Evolutionary conservation across 164 flowering plant genomes (phyloP).

Genomic region (Vitis rotundifolia): DNA sequence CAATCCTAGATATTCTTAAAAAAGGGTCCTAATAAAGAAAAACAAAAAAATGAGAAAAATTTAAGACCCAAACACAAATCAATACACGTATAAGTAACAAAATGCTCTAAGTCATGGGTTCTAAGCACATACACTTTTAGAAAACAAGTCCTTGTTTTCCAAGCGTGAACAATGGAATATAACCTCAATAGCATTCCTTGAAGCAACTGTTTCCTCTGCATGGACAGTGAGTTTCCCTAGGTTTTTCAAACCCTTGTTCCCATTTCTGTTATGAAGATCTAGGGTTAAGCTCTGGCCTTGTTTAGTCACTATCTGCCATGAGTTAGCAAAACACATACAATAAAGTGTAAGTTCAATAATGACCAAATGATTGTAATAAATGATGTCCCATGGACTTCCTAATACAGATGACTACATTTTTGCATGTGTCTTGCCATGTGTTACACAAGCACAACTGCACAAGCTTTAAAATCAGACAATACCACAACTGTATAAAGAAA

Average conservation of each 20-base stretch:
- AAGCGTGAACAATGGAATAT: constrained; percentile 58
- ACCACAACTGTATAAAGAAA: background rate
- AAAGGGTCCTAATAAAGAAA: constrained; percentile 71
- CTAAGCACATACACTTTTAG: constrained; percentile 72
- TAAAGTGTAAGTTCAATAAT: background rate
- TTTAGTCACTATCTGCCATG: constrained; percentile 65
- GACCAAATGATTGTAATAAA: background rate
- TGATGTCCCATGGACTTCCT: too few relatives aligned
- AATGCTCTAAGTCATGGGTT: background rate
- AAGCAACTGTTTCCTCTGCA: constrained; percentile 80
- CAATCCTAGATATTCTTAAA: constrained; percentile 72
- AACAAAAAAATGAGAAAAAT: background rate
- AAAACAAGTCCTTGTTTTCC: constrained; percentile 75
- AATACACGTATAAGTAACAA: background rate
- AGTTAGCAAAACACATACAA: background rate
- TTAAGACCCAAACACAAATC: background rate
- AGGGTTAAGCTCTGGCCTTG: constrained; percentile 47
- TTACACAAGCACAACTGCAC: background rate
- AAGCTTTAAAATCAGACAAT: background rate
- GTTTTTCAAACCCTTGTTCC: constrained; percentile 26
- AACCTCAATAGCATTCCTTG: constrained; percentile 66
- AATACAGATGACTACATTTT: too few relatives aligned
- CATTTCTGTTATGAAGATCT: constrained; percentile 33
- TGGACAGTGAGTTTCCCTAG: constrained; percentile 58
- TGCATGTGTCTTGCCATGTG: too few relatives aligned